Percentiles rank a stretch among this genome's conserved stretches.
These are phyloP conservation scores for Botrytis byssoidea DNA, from an alignment of 2,329 filamentous ascomycete genomes.

Conservation along the genomic window DNA sequence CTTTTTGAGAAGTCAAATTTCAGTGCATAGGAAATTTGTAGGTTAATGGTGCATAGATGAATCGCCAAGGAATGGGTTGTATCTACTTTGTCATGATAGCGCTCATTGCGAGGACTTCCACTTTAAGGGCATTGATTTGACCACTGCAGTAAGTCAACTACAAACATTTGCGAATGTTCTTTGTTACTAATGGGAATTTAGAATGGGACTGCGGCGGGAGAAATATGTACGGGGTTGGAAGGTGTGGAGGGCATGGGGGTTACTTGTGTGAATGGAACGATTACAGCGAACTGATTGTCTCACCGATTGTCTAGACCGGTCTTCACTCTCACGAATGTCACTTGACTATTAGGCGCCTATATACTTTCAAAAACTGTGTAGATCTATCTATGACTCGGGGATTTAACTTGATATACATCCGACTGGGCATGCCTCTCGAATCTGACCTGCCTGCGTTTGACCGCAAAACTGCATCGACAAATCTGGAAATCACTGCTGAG, in stretches of 20 bases:
- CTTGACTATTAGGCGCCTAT: neutral
- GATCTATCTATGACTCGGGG: neutral
- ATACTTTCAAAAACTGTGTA: neutral
- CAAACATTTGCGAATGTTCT: no score
- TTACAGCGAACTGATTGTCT: neutral
- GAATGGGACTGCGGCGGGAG: neutral
- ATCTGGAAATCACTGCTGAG: neutral
- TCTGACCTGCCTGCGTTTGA: neutral
- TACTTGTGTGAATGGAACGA: constrained; percentile 9
- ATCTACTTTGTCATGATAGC: constrained; percentile 8
- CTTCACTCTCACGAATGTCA: neutral
- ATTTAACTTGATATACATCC: neutral
- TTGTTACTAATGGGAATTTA: neutral
- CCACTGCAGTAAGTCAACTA: constrained; percentile 1
- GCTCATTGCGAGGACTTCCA: constrained; percentile 17
- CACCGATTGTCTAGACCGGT: neutral
- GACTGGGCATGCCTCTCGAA: neutral
- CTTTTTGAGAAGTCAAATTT: neutral
- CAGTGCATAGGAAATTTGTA: neutral
- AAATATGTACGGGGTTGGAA: constrained; percentile 4
- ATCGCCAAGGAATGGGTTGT: constrained; percentile 11
- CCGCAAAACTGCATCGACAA: neutral
- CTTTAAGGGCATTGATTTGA: constrained; percentile 1
- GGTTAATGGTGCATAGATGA: neutral
- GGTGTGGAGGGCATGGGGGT: constrained; percentile 9